A percentile compares a stretch with the other conserved stretches of the same genome.
phyloP scores from a whole-genome alignment of 352 stramenopile genomes.

The Phytophthora foliorum region DNA sequence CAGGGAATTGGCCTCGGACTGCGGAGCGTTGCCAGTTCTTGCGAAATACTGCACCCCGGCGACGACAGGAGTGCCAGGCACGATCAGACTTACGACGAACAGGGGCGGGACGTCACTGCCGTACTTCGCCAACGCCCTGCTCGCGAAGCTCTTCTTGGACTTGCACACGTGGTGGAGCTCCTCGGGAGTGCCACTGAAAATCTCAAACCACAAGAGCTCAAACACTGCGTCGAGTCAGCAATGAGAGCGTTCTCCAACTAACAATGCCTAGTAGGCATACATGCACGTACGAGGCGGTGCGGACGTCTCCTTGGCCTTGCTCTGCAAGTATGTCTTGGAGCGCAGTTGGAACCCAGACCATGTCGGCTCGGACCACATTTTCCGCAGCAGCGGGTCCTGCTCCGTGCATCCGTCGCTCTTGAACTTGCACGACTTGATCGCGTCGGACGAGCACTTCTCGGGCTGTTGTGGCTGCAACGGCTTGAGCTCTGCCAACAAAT shows the following conservation, averaged over 20 bases:
- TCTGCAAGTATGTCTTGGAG: slow-evolving; percentile 77
- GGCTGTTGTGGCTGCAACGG: slow-evolving; percentile 32
- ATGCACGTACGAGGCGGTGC: slow-evolving; percentile 65
- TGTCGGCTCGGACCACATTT: slow-evolving; percentile 82
- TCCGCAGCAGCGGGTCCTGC: slow-evolving; percentile 56
- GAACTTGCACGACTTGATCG: slow-evolving; percentile 58
- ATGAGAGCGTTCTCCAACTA: background rate
- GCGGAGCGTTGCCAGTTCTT: slow-evolving; percentile 39
- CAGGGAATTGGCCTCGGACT: slow-evolving; percentile 48
- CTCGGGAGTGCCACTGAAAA: slow-evolving; percentile 74
- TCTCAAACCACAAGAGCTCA: slow-evolving; percentile 86
- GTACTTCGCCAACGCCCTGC: slow-evolving; percentile 69
- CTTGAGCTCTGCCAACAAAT: slow-evolving; percentile 23
- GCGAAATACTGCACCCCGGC: slow-evolving; percentile 85
- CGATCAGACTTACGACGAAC: slow-evolving; percentile 80
- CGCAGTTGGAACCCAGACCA: slow-evolving; percentile 74
- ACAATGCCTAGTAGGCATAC: background rate
- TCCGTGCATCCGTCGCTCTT: slow-evolving; percentile 52
- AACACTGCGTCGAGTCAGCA: slow-evolving; percentile 57
- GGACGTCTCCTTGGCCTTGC: slow-evolving; percentile 67
- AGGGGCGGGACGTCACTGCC: slow-evolving; percentile 75
- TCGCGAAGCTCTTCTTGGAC: slow-evolving; percentile 76
- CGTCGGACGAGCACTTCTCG: slow-evolving; percentile 45
- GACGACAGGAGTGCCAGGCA: slow-evolving; percentile 73
- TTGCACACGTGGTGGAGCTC: slow-evolving; percentile 76